Evolutionary conservation across 768 basidiomycete genomes (phyloP).

Genomic region (Suillus tomentosus): DNA sequence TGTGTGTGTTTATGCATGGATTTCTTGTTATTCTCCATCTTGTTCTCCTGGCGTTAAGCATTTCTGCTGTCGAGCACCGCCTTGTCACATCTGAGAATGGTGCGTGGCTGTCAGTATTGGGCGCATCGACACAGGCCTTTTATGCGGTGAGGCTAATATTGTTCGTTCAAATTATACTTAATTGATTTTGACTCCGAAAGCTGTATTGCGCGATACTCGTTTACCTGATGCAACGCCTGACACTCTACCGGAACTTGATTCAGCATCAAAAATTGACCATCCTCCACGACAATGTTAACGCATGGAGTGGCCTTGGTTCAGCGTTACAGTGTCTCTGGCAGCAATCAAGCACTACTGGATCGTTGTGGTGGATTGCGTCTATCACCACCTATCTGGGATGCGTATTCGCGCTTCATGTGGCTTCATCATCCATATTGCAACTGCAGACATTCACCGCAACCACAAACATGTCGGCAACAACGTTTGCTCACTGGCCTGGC

Average conservation of each 20-base stretch:
- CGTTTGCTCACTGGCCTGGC: constrained; percentile 4
- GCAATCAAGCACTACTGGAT: constrained; percentile 4
- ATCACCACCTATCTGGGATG: constrained; percentile 11
- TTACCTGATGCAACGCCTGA: constrained; percentile 17
- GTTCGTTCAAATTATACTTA: neutral
- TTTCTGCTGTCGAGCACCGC: constrained; percentile 6
- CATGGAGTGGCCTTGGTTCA: constrained; percentile 13
- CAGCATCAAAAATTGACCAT: constrained; percentile 8
- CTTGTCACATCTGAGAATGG: constrained; percentile 1
- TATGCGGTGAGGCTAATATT: constrained; percentile 9
- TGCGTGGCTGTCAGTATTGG: constrained; percentile 1
- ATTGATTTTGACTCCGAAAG: constrained; percentile 10
- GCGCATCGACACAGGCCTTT: constrained; percentile 9
- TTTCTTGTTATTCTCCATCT: constrained; percentile 18
- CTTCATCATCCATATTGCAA: constrained; percentile 15
- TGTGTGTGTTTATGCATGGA: neutral
- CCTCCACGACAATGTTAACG: constrained; percentile 10
- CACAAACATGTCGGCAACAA: neutral
- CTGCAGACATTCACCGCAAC: constrained; percentile 11
- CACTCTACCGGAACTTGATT: constrained; percentile 12
- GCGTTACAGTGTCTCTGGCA: constrained; percentile 12
- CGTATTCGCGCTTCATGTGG: constrained; percentile 9
- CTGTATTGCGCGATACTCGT: constrained; percentile 17
- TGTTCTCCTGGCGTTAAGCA: constrained; percentile 6
- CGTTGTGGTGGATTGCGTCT: constrained; percentile 1